These are phyloP conservation scores for Hydnomerulius pinastri DNA, from an alignment of 768 basidiomycete species.

Conservation along the genomic window DNA sequence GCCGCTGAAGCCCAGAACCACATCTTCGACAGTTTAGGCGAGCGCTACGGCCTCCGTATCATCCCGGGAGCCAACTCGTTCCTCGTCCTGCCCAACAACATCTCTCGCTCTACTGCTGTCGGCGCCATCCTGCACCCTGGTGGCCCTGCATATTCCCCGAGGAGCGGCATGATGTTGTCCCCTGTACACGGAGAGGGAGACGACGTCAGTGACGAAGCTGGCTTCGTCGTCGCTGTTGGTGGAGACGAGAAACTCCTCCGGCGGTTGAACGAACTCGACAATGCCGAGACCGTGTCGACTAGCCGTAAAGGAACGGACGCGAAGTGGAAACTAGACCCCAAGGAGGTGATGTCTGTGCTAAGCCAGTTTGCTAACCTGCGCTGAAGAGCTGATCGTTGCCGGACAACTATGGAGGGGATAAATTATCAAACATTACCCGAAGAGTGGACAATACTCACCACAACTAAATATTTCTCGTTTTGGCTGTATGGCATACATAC, in stretches of 20 bases:
- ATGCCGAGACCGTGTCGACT: constrained; percentile 70
- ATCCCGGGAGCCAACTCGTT: constrained; percentile 80
- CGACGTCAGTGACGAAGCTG: constrained; percentile 41
- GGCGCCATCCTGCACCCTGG: constrained; percentile 77
- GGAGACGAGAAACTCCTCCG: constrained; percentile 79
- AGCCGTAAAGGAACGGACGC: constrained; percentile 79
- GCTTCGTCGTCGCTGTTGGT: constrained; percentile 66
- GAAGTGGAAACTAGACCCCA: constrained; percentile 57
- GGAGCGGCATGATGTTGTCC: constrained; percentile 35
- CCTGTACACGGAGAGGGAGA: constrained; percentile 37
- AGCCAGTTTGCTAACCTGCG: constrained; percentile 11
- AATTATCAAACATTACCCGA: too few species aligned
- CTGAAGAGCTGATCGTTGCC: background rate
- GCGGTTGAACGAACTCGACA: constrained; percentile 72
- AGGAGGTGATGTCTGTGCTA: constrained; percentile 38
- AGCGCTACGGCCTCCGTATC: constrained; percentile 80
- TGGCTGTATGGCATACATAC: background rate
- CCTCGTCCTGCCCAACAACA: constrained; percentile 80
- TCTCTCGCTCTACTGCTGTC: constrained; percentile 82
- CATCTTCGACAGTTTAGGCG: constrained; percentile 85
- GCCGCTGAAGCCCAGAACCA: constrained; percentile 93
- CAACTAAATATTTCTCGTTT: background rate
- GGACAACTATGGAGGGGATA: too few species aligned
- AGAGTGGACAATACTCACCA: too few species aligned
- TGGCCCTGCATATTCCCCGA: constrained; percentile 42